Evolutionary conservation across 2,329 filamentous ascomycete species (phyloP).

Genomic region (Capronia coronata): DNA sequence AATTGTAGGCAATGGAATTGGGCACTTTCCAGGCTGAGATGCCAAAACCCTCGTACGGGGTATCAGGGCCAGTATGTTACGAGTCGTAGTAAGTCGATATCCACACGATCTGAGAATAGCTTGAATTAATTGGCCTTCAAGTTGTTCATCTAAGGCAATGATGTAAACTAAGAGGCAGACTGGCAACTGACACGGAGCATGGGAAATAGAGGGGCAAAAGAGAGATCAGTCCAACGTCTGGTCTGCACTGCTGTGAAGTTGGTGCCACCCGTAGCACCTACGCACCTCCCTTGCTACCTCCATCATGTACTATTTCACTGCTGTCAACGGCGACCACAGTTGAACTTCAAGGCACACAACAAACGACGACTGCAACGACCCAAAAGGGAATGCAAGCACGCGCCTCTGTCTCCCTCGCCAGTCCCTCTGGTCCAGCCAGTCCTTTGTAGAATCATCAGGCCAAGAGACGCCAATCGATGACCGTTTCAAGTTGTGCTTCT

Average conservation of each 20-base stretch:
- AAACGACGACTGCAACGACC: no score
- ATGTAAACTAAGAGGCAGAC: background rate
- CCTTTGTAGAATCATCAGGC: background rate
- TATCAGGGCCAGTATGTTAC: no score
- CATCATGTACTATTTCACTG: no score
- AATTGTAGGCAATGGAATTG: background rate
- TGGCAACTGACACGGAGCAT: background rate
- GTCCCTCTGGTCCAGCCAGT: no score
- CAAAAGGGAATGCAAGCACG: slow-evolving; percentile 14
- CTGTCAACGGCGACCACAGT: no score
- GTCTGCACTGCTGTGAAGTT: no score
- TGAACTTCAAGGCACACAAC: background rate
- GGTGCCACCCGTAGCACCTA: no score
- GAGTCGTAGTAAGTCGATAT: background rate
- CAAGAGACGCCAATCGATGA: background rate
- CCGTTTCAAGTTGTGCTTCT: background rate
- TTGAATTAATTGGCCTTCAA: no score
- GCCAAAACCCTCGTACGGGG: background rate
- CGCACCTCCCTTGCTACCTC: background rate
- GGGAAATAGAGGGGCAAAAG: background rate
- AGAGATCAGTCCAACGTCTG: no score
- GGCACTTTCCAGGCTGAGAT: slow-evolving; percentile 11
- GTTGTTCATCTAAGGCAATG: background rate
- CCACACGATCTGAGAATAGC: background rate
- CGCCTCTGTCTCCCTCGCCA: slow-evolving; percentile 2